Evolutionary conservation across 1,139 yeast genomes (phyloP).

Genomic region (Nadsonia commutata): DNA sequence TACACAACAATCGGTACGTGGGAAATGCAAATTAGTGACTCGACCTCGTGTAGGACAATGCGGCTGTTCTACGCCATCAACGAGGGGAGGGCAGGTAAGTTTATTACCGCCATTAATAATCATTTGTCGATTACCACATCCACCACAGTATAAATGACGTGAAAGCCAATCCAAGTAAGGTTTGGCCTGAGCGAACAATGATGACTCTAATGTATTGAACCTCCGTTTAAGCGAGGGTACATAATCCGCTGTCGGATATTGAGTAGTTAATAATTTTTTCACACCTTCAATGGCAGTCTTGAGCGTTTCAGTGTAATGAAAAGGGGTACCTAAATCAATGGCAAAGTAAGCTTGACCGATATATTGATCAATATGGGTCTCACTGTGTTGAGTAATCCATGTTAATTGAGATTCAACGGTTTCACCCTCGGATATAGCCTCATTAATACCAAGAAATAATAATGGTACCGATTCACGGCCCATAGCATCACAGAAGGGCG

Average conservation of each 20-base stretch:
- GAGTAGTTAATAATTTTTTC: conserved; percentile 3
- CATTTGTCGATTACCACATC: conserved; percentile 62
- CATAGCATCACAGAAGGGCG: conserved; percentile 24
- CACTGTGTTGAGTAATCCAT: conserved; percentile 1
- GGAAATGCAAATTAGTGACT: conserved; percentile 52
- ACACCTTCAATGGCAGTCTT: conserved; percentile 8
- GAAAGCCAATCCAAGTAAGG: conserved; percentile 78
- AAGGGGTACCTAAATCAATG: conserved; percentile 39
- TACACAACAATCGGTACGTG: conserved; percentile 80
- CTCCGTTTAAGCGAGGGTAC: conserved; percentile 9
- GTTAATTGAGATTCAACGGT: conserved; percentile 2
- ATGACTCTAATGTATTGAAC: conserved; percentile 28
- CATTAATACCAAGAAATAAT: conserved; percentile 58
- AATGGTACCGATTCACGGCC: conserved; percentile 27
- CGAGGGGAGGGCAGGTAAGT: conserved; percentile 39
- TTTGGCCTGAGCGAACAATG: conserved; percentile 64
- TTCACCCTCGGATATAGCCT: conserved; percentile 25
- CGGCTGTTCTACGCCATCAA: conserved; percentile 13
- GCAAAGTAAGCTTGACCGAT: conserved; percentile 69
- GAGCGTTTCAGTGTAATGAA: conserved; percentile 10
- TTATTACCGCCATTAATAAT: conserved; percentile 78
- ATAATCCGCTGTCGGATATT: conserved; percentile 3
- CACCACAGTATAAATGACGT: conserved; percentile 70
- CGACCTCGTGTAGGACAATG: conserved; percentile 25
- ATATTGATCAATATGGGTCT: conserved; percentile 27